These are phyloP conservation scores for Alternaria ventricosa DNA, from an alignment of 2,329 filamentous ascomycete genomes.

Conservation along the genomic window DNA sequence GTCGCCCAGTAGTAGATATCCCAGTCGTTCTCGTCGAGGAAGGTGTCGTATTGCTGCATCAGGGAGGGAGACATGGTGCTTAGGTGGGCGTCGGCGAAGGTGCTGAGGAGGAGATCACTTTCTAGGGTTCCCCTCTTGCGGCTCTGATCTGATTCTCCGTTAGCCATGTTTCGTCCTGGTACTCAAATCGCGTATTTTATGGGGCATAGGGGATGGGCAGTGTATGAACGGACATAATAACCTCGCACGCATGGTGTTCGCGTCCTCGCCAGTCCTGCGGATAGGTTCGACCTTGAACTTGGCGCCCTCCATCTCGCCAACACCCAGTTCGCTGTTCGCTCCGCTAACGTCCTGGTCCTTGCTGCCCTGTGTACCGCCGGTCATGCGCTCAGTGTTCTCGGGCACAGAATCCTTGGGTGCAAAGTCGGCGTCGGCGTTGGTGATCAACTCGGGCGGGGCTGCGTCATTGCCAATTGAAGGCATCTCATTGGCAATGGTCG, in stretches of 20 bases:
- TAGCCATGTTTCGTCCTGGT: background rate
- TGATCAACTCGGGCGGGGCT: conserved; percentile 66
- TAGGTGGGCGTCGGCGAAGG: conserved; percentile 85
- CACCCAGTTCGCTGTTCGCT: conserved; percentile 34
- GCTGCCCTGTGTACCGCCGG: conserved; percentile 65
- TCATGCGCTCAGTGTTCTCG: conserved; percentile 70
- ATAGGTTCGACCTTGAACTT: conserved; percentile 89
- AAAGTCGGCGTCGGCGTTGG: conserved; percentile 62
- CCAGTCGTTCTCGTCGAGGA: conserved; percentile 99
- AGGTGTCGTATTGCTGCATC: conserved; percentile 83
- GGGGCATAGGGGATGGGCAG: background rate
- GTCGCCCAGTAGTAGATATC: conserved; percentile 99
- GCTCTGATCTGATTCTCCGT: conserved; percentile 75
- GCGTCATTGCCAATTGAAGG: conserved; percentile 64
- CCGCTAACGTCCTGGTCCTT: conserved; percentile 45
- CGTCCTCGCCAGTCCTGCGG: conserved; percentile 81
- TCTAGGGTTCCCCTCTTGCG: conserved; percentile 96
- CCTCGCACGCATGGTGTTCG: conserved; percentile 84
- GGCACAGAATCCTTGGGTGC: conserved; percentile 65
- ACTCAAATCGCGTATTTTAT: background rate
- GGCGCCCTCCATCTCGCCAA: conserved; percentile 53
- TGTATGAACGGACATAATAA: conserved; percentile 67
- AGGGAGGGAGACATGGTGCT: conserved; percentile 73
- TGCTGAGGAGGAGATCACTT: conserved; percentile 93
- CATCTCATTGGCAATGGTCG: conserved; percentile 68